phyloP scores from a whole-genome alignment of 2,329 filamentous ascomycete genomes.

The Cladophialophora bantiana region DNA sequence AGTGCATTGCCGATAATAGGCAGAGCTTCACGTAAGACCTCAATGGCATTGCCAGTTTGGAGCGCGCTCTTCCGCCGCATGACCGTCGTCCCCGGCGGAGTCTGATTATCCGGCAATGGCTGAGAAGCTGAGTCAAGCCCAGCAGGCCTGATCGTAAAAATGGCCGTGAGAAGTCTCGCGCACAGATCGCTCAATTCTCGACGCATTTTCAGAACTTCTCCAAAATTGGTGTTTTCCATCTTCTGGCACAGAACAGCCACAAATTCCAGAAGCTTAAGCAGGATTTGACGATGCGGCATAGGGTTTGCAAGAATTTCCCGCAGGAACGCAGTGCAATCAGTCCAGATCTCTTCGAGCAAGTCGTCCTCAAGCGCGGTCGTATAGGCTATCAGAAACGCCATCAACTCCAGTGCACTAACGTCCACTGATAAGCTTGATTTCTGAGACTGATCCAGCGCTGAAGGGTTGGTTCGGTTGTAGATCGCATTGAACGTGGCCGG shows the following conservation, averaged over 20 bases:
- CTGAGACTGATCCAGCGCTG: conserved; percentile 75
- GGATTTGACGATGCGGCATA: conserved; percentile 88
- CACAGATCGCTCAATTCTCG: conserved; percentile 90
- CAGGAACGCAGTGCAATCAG: conserved; percentile 89
- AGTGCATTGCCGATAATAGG: conserved; percentile 83
- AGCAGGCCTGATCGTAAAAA: conserved; percentile 87
- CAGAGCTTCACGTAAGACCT: conserved; percentile 78
- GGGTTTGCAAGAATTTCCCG: conserved; percentile 91
- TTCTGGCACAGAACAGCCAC: conserved; percentile 90
- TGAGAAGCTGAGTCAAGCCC: conserved; percentile 64
- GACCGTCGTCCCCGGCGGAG: conserved; percentile 28
- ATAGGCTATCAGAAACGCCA: conserved; percentile 89
- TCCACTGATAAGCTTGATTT: conserved; percentile 90
- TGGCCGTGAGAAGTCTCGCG: conserved; percentile 83
- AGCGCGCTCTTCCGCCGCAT: conserved; percentile 40
- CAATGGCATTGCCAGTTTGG: conserved; percentile 72
- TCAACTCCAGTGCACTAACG: conserved; percentile 81
- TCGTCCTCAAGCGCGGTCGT: conserved; percentile 91
- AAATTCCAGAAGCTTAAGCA: conserved; percentile 86
- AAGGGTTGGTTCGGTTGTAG: conserved; percentile 89
- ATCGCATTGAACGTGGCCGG: conserved; percentile 95
- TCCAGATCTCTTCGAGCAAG: conserved; percentile 97
- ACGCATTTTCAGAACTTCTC: conserved; percentile 90
- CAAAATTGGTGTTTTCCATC: conserved; percentile 96
- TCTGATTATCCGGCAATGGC: conserved; percentile 5